These are phyloP conservation scores for Solanum lycopersicoides DNA, from an alignment of 257 asterid genomes.

Conservation along the genomic window DNA sequence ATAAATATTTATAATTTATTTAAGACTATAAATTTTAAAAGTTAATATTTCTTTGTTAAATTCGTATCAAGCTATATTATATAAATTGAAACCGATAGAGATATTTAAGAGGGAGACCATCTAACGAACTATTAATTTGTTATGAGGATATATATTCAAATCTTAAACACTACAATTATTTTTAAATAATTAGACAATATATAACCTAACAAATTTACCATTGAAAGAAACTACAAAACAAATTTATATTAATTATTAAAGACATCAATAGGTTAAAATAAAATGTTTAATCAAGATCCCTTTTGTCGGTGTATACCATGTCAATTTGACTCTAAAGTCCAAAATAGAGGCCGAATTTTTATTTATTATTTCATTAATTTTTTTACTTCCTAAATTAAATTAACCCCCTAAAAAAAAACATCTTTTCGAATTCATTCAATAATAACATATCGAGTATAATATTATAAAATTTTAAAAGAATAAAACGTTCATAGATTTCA, in stretches of 20 bases:
- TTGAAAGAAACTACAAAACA: not conserved
- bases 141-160: not conserved
- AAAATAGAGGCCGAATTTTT: not conserved
- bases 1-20: no score
- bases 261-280: not conserved
- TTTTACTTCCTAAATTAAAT: not conserved
- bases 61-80: fast-evolving
- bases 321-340: not conserved
- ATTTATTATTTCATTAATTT: not conserved
- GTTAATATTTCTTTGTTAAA: no score
- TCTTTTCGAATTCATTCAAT: not conserved
- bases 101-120: not conserved
- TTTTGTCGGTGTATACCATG: not conserved
- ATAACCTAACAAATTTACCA: not conserved
- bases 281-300: not conserved
- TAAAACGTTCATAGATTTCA: no score
- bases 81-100: no score
- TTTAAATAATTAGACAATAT: not conserved
- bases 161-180: not conserved
- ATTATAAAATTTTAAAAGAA: no score
- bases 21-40: no score
- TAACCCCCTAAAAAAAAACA: not conserved
- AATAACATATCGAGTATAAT: not conserved
- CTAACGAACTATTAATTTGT: not conserved
- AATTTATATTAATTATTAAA: not conserved